Evolutionary conservation across 129 eudicot genomes (phyloP).

Genomic region (Lactuca sativa): DNA sequence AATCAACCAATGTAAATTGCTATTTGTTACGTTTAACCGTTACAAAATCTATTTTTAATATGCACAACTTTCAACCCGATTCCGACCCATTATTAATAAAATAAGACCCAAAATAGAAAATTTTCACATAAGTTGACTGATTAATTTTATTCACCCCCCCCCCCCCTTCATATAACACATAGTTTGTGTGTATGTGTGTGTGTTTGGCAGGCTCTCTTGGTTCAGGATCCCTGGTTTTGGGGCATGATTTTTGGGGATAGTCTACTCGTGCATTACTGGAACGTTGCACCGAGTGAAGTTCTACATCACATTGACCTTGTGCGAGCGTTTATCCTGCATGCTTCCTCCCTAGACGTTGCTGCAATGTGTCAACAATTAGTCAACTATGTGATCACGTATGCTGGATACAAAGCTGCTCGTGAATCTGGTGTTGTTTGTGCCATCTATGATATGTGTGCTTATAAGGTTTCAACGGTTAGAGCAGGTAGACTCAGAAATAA

Average conservation of each 20-base stretch:
- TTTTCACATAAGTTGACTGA: no score
- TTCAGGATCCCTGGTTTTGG: slow-evolving; percentile 9
- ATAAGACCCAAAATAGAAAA: no score
- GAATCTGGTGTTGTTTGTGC: slow-evolving; percentile 1
- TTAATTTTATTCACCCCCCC: no score
- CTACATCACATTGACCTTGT: slow-evolving; percentile 1
- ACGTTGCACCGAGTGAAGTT: background rate
- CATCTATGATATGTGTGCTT: background rate
- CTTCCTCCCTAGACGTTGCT: background rate
- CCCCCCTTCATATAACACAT: background rate
- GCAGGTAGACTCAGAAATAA: background rate
- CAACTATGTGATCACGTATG: background rate
- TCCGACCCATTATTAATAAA: no score
- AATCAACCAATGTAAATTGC: no score
- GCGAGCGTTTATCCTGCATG: slow-evolving; percentile 22
- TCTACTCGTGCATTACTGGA: background rate
- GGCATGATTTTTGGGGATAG: background rate
- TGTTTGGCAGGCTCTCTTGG: slow-evolving; percentile 16
- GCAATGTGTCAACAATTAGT: background rate
- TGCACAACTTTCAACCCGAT: no score
- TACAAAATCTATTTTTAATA: no score
- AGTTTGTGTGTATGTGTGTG: background rate
- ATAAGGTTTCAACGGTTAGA: background rate
- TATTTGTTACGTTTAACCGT: no score
- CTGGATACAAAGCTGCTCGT: background rate